phyloP scores from a whole-genome alignment of 2,329 filamentous ascomycete species.

The Penicillium decumbens region DNA sequence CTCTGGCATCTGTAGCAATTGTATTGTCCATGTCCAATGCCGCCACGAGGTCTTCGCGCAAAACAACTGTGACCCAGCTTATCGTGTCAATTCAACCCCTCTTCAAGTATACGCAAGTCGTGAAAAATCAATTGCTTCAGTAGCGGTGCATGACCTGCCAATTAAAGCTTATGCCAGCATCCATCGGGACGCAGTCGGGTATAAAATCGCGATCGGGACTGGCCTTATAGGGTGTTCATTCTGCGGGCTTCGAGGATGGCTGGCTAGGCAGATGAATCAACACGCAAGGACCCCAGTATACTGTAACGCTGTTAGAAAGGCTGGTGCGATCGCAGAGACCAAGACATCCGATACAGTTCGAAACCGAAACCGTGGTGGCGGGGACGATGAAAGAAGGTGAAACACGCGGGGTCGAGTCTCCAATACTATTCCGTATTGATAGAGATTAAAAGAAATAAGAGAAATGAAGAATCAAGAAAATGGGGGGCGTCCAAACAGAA shows the following conservation, averaged over 20 bases:
- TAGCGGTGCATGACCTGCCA: slow-evolving; percentile 1
- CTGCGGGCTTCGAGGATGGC: slow-evolving; percentile 3
- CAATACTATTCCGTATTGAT: neutral
- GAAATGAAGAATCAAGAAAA: neutral
- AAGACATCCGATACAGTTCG: neutral
- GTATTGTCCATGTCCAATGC: neutral
- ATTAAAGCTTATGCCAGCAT: slow-evolving; percentile 12
- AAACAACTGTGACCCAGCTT: neutral
- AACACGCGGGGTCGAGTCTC: neutral
- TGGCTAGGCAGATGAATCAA: slow-evolving; percentile 1
- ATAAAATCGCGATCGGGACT: slow-evolving; percentile 18
- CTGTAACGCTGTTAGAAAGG: neutral
- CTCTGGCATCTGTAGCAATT: neutral
- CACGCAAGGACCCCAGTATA: neutral
- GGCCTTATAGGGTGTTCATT: slow-evolving; percentile 7
- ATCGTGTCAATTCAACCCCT: neutral
- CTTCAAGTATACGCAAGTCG: neutral
- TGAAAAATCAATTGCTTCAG: neutral
- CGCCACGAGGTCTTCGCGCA: neutral
- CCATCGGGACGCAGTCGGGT: slow-evolving; percentile 11
- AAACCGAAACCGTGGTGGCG: neutral
- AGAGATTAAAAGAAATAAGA: neutral
- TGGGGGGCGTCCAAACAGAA: neutral
- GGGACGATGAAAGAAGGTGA: neutral
- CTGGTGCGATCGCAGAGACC: neutral